A percentile compares a stretch with the other conserved stretches of the same genome.
Conservation (phyloP, 2,329 filamentous ascomycete genomes). For the Penicillium frequentans region DNA sequence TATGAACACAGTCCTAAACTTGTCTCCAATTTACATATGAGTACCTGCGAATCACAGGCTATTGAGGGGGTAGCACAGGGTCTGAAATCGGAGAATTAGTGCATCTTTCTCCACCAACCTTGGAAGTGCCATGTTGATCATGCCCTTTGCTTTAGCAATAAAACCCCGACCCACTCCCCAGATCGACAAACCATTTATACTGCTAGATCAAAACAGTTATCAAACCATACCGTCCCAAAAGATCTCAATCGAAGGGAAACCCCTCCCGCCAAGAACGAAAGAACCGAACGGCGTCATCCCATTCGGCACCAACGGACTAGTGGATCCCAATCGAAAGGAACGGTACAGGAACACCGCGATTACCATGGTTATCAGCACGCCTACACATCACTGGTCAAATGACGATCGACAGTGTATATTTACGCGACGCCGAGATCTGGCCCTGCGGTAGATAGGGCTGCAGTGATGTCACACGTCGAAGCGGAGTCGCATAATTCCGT, state of each 20-base stretch:
- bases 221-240: too few species aligned
- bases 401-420: background rate
- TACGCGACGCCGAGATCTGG: background rate
- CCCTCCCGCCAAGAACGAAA: background rate
- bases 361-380: background rate
- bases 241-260: background rate
- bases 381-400: background rate
- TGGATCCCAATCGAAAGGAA: background rate
- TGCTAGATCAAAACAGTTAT: too few species aligned
- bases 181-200: too few species aligned
- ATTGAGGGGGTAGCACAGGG: background rate
- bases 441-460: background rate
- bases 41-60: background rate
- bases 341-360: background rate
- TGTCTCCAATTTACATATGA: too few species aligned
- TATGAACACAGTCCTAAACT: too few species aligned
- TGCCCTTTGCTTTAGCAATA: too few species aligned
- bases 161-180: too few species aligned
- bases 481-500: background rate
- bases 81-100: too few species aligned
- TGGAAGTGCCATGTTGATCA: too few species aligned
- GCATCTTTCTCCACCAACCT: too few species aligned
- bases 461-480: constrained; percentile 1
- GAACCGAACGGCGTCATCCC: background rate
- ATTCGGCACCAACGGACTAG: constrained; percentile 1